A percentile compares a stretch with the other conserved stretches of the same genome.
Conservation (phyloP, 2,329 filamentous ascomycete species). For the Xylaria hypoxylon region DNA sequence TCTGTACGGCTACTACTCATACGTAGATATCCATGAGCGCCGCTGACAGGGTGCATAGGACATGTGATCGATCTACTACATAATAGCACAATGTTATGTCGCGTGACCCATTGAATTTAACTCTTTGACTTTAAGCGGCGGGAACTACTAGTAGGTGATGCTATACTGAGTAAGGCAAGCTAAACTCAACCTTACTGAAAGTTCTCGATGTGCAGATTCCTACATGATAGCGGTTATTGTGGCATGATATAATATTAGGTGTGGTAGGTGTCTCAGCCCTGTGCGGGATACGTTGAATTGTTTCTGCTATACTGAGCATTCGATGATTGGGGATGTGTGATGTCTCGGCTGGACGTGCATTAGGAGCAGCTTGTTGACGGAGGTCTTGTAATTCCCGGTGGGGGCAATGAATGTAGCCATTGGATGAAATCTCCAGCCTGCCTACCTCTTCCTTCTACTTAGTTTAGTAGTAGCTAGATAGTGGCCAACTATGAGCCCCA, state of each 20-base stretch:
- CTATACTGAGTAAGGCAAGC: not conserved
- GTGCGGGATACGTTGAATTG: not conserved
- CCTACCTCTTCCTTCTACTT: too few relatives aligned
- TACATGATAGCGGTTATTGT: constrained; percentile 6
- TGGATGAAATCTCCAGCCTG: not conserved
- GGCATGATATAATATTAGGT: not conserved
- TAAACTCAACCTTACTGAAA: not conserved
- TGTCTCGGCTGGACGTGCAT: not conserved
- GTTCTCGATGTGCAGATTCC: not conserved
- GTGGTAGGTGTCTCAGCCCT: constrained; percentile 1
- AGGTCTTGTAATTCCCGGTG: not conserved
- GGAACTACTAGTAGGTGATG: too few relatives aligned
- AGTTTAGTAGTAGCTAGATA: too few relatives aligned
- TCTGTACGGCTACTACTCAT: not conserved
- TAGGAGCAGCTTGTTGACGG: not conserved
- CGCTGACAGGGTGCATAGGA: not conserved
- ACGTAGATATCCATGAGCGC: not conserved
- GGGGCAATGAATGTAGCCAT: not conserved
- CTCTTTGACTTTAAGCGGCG: not conserved
- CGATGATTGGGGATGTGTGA: not conserved
- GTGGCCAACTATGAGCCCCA: too few relatives aligned
- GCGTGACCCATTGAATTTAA: not conserved
- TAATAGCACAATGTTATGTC: too few relatives aligned
- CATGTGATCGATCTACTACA: not conserved
- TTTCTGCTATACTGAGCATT: not conserved